Evolutionary conservation across 2,329 filamentous ascomycete species (phyloP), one percentile per base, ranked within the genome.

Genomic region (Bipolaris zeicola): DNA sequence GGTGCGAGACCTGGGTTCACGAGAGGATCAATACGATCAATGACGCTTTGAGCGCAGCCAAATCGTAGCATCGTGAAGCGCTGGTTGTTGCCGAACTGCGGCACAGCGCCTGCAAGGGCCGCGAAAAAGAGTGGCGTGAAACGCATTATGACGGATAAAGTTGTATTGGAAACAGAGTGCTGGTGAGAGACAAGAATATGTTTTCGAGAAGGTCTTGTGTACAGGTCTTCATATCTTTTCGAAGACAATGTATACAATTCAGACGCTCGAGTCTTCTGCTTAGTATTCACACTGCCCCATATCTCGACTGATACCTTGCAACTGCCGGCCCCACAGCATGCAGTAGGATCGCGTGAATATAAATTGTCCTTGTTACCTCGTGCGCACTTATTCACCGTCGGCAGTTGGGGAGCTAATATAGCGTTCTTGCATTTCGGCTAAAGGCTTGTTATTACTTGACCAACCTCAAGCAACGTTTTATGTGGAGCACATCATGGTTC

Each of bases 1-100:
- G 67, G 73, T 1, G 66, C 52, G 28, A 64, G 59, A 10, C 76
- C 76, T 0, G 76, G 76, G 52, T 76, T 76, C 45, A 77, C 75
- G 11, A 73, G 58, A 22, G 70, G 70, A 44, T 73, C 70, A 20
- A 73, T 63, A 7, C 70, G 64, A 44, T 73, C 70, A 48, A 73
- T 70, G 41, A 71, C 68, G 8, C 66, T 64, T 46, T 73, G 69
- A 7, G 70, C 61, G 41, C 70, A 73, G 39, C 70, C 70, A 57
- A 73, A 73, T 52, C 70, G 64, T 64, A 73, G 42, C 70, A 73
- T 73, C n/a, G 70, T 73, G 26, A 55, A 62, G 8, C 50, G 39
- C 13, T 53, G 49, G 16, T 41, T 43, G 11, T 56, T 56, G 8
- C 49, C 52, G 22, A 63, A 64, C 31, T 72, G 69, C 24, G 66